Conservation (phyloP, 306 rosid genomes). For the Quercus parvula region DNA sequence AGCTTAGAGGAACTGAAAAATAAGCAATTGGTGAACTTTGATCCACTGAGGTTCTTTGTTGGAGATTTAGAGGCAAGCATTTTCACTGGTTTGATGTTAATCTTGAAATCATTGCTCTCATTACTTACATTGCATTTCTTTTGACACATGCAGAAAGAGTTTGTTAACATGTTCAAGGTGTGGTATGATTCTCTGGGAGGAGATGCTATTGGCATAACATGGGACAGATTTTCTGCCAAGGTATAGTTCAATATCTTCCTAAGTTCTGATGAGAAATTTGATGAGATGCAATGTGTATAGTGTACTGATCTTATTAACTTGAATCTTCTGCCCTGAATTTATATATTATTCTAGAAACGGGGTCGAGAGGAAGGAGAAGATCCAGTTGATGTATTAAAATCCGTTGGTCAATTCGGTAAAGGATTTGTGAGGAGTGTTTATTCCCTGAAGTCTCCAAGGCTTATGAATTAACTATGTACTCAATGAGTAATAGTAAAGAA, state of each 20-base stretch:
- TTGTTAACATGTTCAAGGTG: slow-evolving; percentile 53
- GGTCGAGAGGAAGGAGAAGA: slow-evolving; percentile 39
- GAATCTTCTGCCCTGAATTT: not conserved
- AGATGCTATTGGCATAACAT: slow-evolving; percentile 85
- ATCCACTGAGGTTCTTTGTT: slow-evolving; percentile 70
- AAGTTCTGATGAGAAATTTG: not conserved
- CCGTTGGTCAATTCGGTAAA: slow-evolving; percentile 42
- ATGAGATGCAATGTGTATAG: not conserved
- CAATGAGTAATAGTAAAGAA: not conserved
- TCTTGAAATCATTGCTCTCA: not conserved
- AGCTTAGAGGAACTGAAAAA: slow-evolving; percentile 46
- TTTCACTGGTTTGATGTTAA: slow-evolving; percentile 6
- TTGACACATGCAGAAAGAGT: slow-evolving; percentile 50
- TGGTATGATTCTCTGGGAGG: slow-evolving; percentile 98
- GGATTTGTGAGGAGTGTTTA: slow-evolving; percentile 48
- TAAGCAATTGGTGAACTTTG: slow-evolving; percentile 33
- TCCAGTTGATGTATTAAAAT: slow-evolving; percentile 38
- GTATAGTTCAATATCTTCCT: slow-evolving; percentile 31
- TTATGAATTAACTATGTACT: not conserved
- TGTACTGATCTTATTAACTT: not conserved
- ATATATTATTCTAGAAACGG: slow-evolving; percentile 58
- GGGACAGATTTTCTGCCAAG: slow-evolving; percentile 63
- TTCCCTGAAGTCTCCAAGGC: slow-evolving; percentile 45
- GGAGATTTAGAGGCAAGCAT: slow-evolving; percentile 76
- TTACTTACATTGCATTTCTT: not conserved